Percentiles rank a stretch among this genome's conserved stretches.
These are phyloP conservation scores for Euphorbia lathyris DNA, from an alignment of 345 rosid genomes.

Conservation along the genomic window DNA sequence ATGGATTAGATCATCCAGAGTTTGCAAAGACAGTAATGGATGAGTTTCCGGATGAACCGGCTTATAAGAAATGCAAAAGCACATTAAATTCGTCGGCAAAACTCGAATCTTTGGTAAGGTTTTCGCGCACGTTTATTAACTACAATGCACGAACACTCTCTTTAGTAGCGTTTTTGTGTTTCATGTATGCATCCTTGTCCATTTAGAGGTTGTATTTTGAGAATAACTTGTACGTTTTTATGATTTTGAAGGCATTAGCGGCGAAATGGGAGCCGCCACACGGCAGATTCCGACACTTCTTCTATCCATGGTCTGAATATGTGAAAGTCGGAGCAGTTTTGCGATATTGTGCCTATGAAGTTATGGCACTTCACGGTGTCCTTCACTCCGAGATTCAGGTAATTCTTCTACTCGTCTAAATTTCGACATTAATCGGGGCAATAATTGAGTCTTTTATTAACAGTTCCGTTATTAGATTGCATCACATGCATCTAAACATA, in stretches of 20 bases:
- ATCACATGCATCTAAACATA: too few relatives aligned
- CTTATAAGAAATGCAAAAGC: conserved; percentile 43
- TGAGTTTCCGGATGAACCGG: conserved; percentile 66
- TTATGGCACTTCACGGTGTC: conserved; percentile 74
- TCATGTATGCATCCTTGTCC: too few relatives aligned
- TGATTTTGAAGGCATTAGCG: conserved; percentile 36
- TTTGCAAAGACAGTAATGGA: conserved; percentile 52
- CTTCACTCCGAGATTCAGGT: conserved; percentile 74
- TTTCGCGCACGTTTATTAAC: background rate
- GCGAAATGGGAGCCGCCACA: conserved; percentile 81
- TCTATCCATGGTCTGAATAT: conserved; percentile 67
- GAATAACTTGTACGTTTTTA: too few relatives aligned
- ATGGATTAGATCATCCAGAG: conserved; percentile 45
- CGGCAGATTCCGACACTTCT: conserved; percentile 56
- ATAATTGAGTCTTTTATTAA: too few relatives aligned
- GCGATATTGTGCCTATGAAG: conserved; percentile 59
- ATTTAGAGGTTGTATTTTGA: too few relatives aligned
- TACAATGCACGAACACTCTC: too few relatives aligned
- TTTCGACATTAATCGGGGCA: too few relatives aligned
- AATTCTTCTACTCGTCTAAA: too few relatives aligned
- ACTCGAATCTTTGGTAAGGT: conserved; percentile 49
- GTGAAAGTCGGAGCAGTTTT: conserved; percentile 65
- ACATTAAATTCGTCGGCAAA: conserved; percentile 51
- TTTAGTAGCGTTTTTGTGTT: too few relatives aligned
- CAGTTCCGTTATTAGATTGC: too few relatives aligned